These are phyloP conservation scores for Lachnellula subtilissima DNA, from an alignment of 2,329 filamentous ascomycete species.

Conservation along the genomic window DNA sequence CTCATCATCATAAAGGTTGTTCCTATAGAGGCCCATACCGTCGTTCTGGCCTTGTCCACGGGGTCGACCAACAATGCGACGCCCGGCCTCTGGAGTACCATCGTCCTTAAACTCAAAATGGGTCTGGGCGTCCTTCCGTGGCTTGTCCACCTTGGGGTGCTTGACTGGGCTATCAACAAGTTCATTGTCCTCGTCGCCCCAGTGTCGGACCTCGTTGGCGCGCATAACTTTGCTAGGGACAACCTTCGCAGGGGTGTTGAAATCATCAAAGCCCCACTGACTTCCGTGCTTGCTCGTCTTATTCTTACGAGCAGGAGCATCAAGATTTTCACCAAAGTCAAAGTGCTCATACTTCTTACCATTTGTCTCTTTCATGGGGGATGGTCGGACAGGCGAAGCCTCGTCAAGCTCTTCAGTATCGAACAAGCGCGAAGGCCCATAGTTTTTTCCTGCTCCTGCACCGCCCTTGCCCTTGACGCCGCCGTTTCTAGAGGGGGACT, in stretches of 20 bases:
- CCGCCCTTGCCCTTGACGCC: conserved; percentile 40
- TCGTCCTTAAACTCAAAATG: conserved; percentile 86
- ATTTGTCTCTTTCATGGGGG: conserved; percentile 51
- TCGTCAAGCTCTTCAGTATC: conserved; percentile 55
- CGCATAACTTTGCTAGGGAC: conserved; percentile 55
- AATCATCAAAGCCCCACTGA: conserved; percentile 87
- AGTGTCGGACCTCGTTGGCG: conserved; percentile 70
- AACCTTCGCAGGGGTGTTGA: conserved; percentile 73
- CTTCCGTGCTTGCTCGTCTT: conserved; percentile 58
- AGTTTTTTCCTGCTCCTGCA: conserved; percentile 55
- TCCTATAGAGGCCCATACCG: conserved; percentile 69
- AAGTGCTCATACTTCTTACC: conserved; percentile 83
- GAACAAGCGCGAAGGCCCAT: conserved; percentile 59
- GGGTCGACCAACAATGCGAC: conserved; percentile 41
- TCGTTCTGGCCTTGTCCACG: conserved; percentile 60
- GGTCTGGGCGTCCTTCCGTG: conserved; percentile 72
- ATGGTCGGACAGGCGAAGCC: conserved; percentile 39
- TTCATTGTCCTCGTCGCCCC: conserved; percentile 66
- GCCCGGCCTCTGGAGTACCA: conserved; percentile 51
- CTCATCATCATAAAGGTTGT: conserved; percentile 64
- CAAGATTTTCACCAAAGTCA: conserved; percentile 65
- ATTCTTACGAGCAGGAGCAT: conserved; percentile 26
- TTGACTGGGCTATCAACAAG: conserved; percentile 53
- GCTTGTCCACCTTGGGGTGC: conserved; percentile 55
- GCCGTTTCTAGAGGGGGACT: conserved; percentile 18